Evolutionary conservation across 768 basidiomycete species (phyloP).

Genomic region (Favolaschia claudopus): DNA sequence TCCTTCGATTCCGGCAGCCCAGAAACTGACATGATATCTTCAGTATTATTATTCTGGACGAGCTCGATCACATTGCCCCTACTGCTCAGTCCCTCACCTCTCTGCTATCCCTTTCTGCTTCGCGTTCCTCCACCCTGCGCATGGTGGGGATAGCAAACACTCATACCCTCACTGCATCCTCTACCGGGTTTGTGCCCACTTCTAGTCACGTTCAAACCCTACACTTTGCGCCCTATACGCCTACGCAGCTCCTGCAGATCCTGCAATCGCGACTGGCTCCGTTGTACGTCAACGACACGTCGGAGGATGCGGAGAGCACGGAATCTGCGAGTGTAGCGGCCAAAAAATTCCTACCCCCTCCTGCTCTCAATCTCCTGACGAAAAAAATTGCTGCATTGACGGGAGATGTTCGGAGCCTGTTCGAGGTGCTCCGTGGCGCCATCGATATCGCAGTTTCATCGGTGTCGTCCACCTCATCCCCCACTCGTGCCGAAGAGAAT

Average conservation of each 20-base stretch:
- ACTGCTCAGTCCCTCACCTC: conserved; percentile 63
- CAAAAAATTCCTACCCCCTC: conserved; percentile 66
- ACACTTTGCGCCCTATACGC: conserved; percentile 84
- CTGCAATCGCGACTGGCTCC: conserved; percentile 67
- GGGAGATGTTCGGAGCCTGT: conserved; percentile 82
- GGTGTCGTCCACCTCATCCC: conserved; percentile 25
- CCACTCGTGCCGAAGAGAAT: conserved; percentile 38
- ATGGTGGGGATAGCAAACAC: conserved; percentile 90
- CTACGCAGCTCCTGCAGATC: conserved; percentile 73
- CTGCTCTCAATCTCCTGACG: conserved; percentile 73
- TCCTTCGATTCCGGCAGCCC: not conserved
- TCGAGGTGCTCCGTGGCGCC: conserved; percentile 82
- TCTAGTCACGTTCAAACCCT: conserved; percentile 63
- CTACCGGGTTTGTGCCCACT: conserved; percentile 41
- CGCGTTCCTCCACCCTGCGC: conserved; percentile 60
- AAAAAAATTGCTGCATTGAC: conserved; percentile 85
- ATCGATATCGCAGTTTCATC: conserved; percentile 70
- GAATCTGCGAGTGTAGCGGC: conserved; percentile 23
- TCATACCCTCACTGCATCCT: conserved; percentile 77
- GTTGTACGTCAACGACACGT: conserved; percentile 48
- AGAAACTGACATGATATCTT: conserved; percentile 23
- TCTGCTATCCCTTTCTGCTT: conserved; percentile 73
- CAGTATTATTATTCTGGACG: conserved; percentile 84
- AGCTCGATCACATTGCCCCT: conserved; percentile 82
- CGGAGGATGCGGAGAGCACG: conserved; percentile 34